Base-by-base conservation (phyloP, 192 early-diverging fungal species). In the Gamsiella multidivaricata region DNA sequence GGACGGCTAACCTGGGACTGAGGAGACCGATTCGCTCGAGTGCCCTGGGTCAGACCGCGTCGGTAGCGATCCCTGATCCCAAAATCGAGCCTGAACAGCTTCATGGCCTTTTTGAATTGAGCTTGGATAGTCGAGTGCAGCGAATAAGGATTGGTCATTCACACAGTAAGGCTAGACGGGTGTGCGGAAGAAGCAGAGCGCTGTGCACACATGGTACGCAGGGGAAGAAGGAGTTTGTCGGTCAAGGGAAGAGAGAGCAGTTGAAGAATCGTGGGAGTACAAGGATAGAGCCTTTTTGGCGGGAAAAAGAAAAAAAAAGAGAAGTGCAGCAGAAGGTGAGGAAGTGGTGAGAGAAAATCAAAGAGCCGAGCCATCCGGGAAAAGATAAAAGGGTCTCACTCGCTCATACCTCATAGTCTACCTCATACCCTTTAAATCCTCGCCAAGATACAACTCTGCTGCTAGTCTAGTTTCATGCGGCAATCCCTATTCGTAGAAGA, bases 11-110 rank as follows among this genome's bases (percentile, higher is more conserved):
- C 73, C 64, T 76, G 64, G 20, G 65, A 62, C 46, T 66, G 64
- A 56, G 73, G 65, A 25, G 73, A 76, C 22, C 73, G 39, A 33
- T 60, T 71, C 14, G 52, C 28, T 10, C 59, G 26, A 6, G 33
- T 17, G 26, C 57, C 59, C 3, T 76, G 64, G 22, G 73, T 57
- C 31, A 76, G 64, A 11, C 73, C 73, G n/a, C 73, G 58, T 36
- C 73, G 41, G 42, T 76, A 76, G 41, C 73, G 73, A 46, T 76
- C 73, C 45, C 68, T 76, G 23, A 61, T 61, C 45, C 65, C 60
- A 56, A 76, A 62, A 52, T 68, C 73, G 32, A 76, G 25, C 34
- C 62, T 76, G 65, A 76, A 76, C 29, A 68, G 22, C 59, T 67
- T 76, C 73, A 76, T 76, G 18, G n/a, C n/a, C n/a, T n/a, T n/a